Base-by-base conservation (phyloP, 2,329 filamentous ascomycete genomes). In the Pseudocercospora eumusae region DNA sequence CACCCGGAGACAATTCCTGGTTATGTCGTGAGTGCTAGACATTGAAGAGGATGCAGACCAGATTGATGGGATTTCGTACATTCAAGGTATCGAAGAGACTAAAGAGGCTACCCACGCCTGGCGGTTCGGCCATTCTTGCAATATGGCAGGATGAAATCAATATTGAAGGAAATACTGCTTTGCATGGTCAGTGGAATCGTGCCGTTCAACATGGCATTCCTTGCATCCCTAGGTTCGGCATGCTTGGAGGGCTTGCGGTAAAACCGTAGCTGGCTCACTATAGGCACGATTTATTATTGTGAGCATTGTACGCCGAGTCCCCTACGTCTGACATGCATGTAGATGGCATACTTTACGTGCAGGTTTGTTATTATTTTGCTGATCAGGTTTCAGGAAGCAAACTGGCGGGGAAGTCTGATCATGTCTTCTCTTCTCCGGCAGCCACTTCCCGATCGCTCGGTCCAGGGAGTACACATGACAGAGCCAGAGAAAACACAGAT, bases 51-150 rank as follows among this genome's bases (percentile, higher is more conserved):
- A 23, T 9, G 28, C 53, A 40, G 53, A 23, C 36, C 31, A 40
- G 31, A 56, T 56, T 23, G 53, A 10, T 21, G 56, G 56, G 13
- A 49, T 5, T 40, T 52, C 25, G 42, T 47, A 58, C 11, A 50
- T 4, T 36, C 42, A 58, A 50, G 11, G 47, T 33, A n/a, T 36
- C 44, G n/a, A 58, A 28, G 44, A 58, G 33, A 25, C 47, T 23
- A 31, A 56, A 15, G 8, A 27, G 10, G 28, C 31, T 42, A 11
- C 31, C 28, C 8, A 40, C 52, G 20, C 18, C 52, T 20, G 28
- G 31, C 21, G 36, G 31, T 20, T 56, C 53, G 21, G 53, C 53
- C 53, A 56, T 56, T 21, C 1, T 23, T 56, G 36, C n/a, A 52
- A 31, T 31, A 27, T 8, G n/a, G 11, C 4, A 52, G 13, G 15